phyloP scores from a whole-genome alignment of 768 basidiomycete genomes.

The Suillus alpinus region DNA sequence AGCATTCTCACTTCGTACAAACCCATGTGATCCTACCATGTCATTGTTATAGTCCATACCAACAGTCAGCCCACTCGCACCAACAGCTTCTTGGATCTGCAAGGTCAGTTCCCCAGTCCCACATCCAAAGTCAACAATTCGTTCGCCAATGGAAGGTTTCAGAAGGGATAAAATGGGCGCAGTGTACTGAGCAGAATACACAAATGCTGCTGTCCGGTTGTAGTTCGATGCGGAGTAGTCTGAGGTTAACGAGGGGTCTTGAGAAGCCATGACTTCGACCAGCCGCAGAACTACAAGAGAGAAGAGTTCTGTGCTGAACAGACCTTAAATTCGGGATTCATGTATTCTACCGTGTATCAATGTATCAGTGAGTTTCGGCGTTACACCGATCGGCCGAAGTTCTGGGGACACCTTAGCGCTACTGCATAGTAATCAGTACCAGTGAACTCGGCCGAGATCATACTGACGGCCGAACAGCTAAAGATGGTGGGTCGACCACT shows the following conservation, averaged over 20 bases:
- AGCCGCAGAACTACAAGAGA: not conserved
- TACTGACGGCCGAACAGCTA: not conserved
- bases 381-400: not conserved
- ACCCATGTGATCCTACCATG: conserved; percentile 52
- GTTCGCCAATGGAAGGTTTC: conserved; percentile 61
- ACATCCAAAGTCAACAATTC: conserved; percentile 76
- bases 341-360: not conserved
- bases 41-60: conserved; percentile 69
- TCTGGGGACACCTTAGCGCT: not conserved
- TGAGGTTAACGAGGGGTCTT: not conserved
- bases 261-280: not conserved
- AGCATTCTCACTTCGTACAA: not conserved
- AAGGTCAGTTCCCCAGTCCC: conserved; percentile 78
- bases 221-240: conserved; percentile 64
- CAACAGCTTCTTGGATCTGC: conserved; percentile 53
- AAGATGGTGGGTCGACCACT: not conserved
- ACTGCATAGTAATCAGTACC: not conserved
- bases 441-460: not conserved
- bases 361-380: not conserved
- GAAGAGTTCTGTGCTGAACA: not conserved
- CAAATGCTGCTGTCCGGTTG: conserved; percentile 63
- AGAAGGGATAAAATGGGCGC: conserved; percentile 58
- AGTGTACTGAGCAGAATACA: conserved; percentile 53
- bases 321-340: not conserved
- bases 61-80: conserved; percentile 50